Evolutionary conservation across 2,329 filamentous ascomycete genomes (phyloP).

Genomic region (Fusarium anthophilum): DNA sequence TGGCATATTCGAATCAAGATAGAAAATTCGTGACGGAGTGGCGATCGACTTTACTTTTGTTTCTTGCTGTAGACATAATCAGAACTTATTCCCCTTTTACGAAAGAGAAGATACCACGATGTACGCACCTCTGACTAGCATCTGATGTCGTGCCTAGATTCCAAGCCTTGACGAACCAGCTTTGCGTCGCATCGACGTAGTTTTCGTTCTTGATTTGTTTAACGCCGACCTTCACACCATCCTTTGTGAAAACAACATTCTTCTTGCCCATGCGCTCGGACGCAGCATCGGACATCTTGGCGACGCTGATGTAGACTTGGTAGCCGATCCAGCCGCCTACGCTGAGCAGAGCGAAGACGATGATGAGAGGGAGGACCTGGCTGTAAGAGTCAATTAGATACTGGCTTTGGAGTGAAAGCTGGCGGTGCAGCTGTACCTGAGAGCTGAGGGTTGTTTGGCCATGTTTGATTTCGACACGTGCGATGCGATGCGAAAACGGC

Average conservation of each 20-base stretch:
- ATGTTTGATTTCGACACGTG: conserved; percentile 22
- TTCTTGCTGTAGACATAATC: conserved; percentile 35
- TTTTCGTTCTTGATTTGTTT: conserved; percentile 74
- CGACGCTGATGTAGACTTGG: conserved; percentile 74
- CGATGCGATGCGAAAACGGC: background rate
- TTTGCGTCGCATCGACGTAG: conserved; percentile 79
- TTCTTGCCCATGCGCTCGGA: conserved; percentile 77
- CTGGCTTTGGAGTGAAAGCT: background rate
- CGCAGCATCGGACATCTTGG: conserved; percentile 72
- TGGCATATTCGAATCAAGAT: background rate
- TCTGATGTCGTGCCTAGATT: conserved; percentile 58
- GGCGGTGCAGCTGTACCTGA: conserved; percentile 29
- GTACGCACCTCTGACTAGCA: conserved; percentile 30
- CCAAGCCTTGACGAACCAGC: conserved; percentile 73
- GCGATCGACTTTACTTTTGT: conserved; percentile 26
- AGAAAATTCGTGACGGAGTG: background rate
- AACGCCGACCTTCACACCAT: conserved; percentile 76
- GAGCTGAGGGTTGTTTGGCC: conserved; percentile 35
- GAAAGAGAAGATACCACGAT: background rate
- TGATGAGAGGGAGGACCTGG: conserved; percentile 72
- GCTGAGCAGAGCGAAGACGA: conserved; percentile 71
- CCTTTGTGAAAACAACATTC: conserved; percentile 79
- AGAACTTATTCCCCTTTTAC: background rate
- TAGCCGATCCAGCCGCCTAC: conserved; percentile 73
- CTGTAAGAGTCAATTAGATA: conserved; percentile 47